Base-by-base conservation (phyloP, 345 rosid species). In the Syzygium aromaticum region DNA sequence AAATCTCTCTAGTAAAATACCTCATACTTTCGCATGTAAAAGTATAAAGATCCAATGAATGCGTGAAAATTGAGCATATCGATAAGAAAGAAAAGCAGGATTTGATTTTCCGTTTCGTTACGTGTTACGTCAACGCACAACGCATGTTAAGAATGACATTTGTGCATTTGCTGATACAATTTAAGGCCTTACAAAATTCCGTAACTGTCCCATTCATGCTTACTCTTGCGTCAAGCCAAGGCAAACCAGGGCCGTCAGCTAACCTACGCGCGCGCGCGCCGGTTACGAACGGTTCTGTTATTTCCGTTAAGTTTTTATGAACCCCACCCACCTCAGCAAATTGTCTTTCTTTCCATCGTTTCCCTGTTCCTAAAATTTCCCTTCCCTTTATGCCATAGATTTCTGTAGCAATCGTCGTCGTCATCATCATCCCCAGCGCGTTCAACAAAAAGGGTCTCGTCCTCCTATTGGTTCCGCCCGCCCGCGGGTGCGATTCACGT, bases 1-100 rank as follows among this genome's bases (percentile, higher is more conserved):
- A 38, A 73, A 33, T 38, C 5, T 38, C 2, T 19, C 9, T 1
- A 0, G 0, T 19, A 17, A 5, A 33, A 9, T 19, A 10, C 2
- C 27, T 38, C 6, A 4, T 1, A 25, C 7, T 1, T 5, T 73
- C 0, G 2, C 2, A 73, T 2, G 11, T 33, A 1, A 6, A 8
- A 19, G 22, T 19, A 38, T 3, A 38, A 19, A 19, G 25, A 38
- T 73, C 10, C 0, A 0, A 19, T 73, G 5, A 9, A 73, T 0
- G 23, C 3, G 27, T 19, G 27, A 19, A 9, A 38, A 38, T 73
- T 0, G 49, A 73, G 38, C 2, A 1, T 5, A 16, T 8, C 5
- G 6, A 64, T 2, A 7, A 15, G 17, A 2, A n/a, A 13, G 38
- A 17, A 67, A 33, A 67, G 5, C 0, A 3, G 43, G 6, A 7